Conservation (phyloP, 2,329 filamentous ascomycete genomes). For the Trichoderma asperellum region DNA sequence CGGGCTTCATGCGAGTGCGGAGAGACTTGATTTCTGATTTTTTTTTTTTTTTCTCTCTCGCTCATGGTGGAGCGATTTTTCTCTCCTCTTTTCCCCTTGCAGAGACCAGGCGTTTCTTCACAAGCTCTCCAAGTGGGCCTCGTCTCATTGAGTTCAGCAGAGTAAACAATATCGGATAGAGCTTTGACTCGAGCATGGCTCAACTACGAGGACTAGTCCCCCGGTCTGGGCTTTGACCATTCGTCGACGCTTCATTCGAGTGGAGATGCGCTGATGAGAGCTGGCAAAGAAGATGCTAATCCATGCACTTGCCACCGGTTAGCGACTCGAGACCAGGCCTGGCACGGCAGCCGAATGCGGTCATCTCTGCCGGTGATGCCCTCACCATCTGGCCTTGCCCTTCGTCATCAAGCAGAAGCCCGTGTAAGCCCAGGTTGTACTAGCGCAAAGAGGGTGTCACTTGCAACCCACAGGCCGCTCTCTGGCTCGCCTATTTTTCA, state of each 20-base stretch:
- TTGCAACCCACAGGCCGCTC: not conserved
- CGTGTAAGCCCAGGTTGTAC: not conserved
- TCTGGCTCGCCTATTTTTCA: not conserved
- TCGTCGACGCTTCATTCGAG: not conserved
- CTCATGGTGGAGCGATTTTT: not conserved
- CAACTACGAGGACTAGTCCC: not conserved
- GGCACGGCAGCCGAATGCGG: slow-evolving; percentile 4
- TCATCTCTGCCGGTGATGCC: slow-evolving; percentile 9
- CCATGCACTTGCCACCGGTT: slow-evolving; percentile 6
- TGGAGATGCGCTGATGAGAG: slow-evolving; percentile 7
- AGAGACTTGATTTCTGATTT: not conserved
- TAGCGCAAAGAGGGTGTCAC: slow-evolving; percentile 12
- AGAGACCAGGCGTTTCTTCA: not conserved
- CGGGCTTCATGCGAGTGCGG: not conserved
- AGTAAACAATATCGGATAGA: not conserved
- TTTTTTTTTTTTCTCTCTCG: slow-evolving; percentile 1
- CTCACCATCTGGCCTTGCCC: not conserved
- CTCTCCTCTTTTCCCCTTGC: slow-evolving; percentile 3
- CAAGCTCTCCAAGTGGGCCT: slow-evolving; percentile 4
- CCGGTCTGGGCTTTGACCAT: not conserved
- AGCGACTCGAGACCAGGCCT: slow-evolving; percentile 8
- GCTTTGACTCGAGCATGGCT: slow-evolving; percentile 26
- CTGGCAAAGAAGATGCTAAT: slow-evolving; percentile 12
- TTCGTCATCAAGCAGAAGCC: slow-evolving; percentile 13
- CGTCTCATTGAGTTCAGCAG: slow-evolving; percentile 3